A percentile compares a stretch with the other conserved stretches of the same genome.
Conservation (phyloP, 371 early-diverging fungal genomes). For the Syncephalis fuscata region DNA sequence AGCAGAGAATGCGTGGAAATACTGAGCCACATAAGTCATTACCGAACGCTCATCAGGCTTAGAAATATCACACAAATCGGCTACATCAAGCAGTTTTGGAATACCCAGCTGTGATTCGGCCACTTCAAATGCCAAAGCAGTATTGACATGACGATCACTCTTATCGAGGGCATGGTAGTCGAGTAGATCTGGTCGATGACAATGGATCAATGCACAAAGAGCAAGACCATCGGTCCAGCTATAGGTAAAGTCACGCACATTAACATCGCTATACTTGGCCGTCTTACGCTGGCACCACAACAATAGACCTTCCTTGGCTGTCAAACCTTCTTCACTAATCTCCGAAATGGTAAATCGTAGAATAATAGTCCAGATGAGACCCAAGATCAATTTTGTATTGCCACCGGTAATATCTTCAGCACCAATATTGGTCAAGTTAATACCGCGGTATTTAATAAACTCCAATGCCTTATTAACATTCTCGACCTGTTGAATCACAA, state of each 20-base stretch:
- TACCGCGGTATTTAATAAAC: slow-evolving; percentile 74
- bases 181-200: slow-evolving; percentile 90
- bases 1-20: slow-evolving; percentile 92
- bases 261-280: slow-evolving; percentile 62
- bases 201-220: slow-evolving; percentile 90
- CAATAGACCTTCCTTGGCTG: slow-evolving; percentile 80
- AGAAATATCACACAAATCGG: slow-evolving; percentile 85
- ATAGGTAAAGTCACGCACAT: slow-evolving; percentile 72
- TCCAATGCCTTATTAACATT: slow-evolving; percentile 89
- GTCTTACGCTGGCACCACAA: slow-evolving; percentile 96
- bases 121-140: slow-evolving; percentile 86
- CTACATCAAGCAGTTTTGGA: slow-evolving; percentile 83
- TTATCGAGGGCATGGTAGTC: slow-evolving; percentile 75
- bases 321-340: slow-evolving; percentile 84
- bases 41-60: slow-evolving; percentile 96
- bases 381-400: slow-evolving; percentile 89
- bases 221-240: slow-evolving; percentile 87
- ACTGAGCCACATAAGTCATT: slow-evolving; percentile 98
- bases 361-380: slow-evolving; percentile 97
- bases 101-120: slow-evolving; percentile 83
- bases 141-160: slow-evolving; percentile 66
- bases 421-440: slow-evolving; percentile 86
- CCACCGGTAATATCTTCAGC: slow-evolving; percentile 94
- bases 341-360: slow-evolving; percentile 88
- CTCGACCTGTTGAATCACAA: slow-evolving; percentile 90